Conservation (phyloP, 441 rosid species). For the Populus tomentosa region DNA sequence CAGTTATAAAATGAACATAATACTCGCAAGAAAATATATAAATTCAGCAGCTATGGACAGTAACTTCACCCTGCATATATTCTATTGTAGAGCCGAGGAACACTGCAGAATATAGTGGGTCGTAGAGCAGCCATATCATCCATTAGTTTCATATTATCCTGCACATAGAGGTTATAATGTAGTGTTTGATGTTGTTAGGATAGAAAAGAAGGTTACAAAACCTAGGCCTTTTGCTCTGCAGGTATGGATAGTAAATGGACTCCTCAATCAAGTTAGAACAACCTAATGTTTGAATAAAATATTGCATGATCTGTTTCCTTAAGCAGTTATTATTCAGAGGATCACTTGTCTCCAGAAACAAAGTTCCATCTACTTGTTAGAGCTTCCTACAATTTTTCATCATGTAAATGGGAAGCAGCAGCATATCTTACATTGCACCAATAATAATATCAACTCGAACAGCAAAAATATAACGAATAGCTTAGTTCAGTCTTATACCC, state of each 20-base stretch:
- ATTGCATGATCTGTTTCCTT: neutral
- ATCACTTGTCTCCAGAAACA: neutral
- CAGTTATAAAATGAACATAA: constrained; percentile 17
- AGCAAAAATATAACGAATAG: neutral
- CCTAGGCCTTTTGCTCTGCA: constrained; percentile 4
- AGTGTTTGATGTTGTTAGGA: constrained; percentile 16
- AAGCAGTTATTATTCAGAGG: neutral
- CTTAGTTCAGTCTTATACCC: constrained; percentile 54
- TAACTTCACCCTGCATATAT: constrained; percentile 76
- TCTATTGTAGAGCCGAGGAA: constrained; percentile 94
- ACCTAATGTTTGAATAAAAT: neutral
- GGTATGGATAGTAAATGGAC: neutral
- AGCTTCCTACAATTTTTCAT: neutral
- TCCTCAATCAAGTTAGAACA: constrained; percentile 3
- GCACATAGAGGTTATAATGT: constrained; percentile 21
- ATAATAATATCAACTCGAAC: neutral
- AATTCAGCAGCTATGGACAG: constrained; percentile 20
- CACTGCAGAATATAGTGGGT: constrained; percentile 94
- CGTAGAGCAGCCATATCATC: constrained; percentile 92
- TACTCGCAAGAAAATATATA: constrained; percentile 6
- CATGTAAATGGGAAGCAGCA: neutral
- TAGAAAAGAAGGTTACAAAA: constrained; percentile 10
- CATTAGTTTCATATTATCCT: constrained; percentile 92
- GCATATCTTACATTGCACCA: neutral
- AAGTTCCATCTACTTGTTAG: neutral